Percentiles rank a stretch among this genome's conserved stretches.
These are phyloP conservation scores for Alternaria longipes DNA, from an alignment of 2,329 filamentous ascomycete species.

Conservation along the genomic window DNA sequence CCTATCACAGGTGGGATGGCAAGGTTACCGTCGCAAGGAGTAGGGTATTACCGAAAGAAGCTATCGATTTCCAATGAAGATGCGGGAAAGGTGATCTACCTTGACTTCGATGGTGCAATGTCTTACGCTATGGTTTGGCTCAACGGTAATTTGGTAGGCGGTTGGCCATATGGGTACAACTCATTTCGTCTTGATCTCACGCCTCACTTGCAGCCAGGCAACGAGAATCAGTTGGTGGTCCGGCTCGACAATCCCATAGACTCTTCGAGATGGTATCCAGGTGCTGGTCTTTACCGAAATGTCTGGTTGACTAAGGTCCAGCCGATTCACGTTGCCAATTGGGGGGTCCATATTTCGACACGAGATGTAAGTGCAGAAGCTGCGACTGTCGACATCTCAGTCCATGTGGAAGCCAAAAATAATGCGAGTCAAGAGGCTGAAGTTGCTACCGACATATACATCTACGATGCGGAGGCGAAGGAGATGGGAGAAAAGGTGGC, in stretches of 20 bases:
- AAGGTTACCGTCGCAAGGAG: conserved; percentile 60
- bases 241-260: conserved; percentile 59
- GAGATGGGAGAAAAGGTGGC: conserved; percentile 26
- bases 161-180: conserved; percentile 61
- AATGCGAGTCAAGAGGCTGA: conserved; percentile 45
- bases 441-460: conserved; percentile 54
- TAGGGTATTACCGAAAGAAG: conserved; percentile 62
- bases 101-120: conserved; percentile 62
- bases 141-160: conserved; percentile 60
- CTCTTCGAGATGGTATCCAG: conserved; percentile 63
- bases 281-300: conserved; percentile 63
- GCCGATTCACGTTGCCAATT: conserved; percentile 58
- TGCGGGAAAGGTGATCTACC: conserved; percentile 52
- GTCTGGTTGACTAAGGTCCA: conserved; percentile 62
- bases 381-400: conserved; percentile 56
- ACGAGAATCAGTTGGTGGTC: conserved; percentile 53
- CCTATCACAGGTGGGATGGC: conserved; percentile 61
- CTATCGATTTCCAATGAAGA: conserved; percentile 44
- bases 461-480: conserved; percentile 46
- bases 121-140: conserved; percentile 61
- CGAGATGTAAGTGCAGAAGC: conserved; percentile 55
- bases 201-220: background rate
- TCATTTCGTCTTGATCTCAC: background rate
- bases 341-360: conserved; percentile 60
- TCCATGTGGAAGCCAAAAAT: conserved; percentile 47